phyloP scores from a whole-genome alignment of 2,329 filamentous ascomycete species.

The Curvularia lunata region DNA sequence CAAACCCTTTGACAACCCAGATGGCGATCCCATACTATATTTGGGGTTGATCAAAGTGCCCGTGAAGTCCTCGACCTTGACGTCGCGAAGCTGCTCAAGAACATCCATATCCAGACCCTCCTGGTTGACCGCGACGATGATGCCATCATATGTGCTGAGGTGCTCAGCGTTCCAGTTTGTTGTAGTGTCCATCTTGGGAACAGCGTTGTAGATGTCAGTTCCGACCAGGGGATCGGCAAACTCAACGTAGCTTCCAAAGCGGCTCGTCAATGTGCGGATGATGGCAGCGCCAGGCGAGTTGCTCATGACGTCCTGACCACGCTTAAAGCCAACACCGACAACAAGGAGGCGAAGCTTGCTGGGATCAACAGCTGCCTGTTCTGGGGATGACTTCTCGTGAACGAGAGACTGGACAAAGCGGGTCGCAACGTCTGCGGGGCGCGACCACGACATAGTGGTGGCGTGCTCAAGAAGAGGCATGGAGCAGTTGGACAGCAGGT shows the following conservation, averaged over 20 bases:
- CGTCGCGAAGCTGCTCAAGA: conserved; percentile 43
- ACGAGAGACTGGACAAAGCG: conserved; percentile 14
- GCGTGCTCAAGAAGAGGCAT: conserved; percentile 58
- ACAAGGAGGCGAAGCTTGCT: conserved; percentile 57
- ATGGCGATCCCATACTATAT: conserved; percentile 1
- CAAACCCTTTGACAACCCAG: conserved; percentile 2
- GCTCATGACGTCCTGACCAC: conserved; percentile 55
- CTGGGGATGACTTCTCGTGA: neutral
- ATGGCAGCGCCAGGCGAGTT: conserved; percentile 58
- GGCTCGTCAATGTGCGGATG: conserved; percentile 44
- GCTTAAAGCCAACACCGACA: conserved; percentile 59
- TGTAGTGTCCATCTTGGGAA: conserved; percentile 48
- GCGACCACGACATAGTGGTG: conserved; percentile 53
- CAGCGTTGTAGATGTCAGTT: conserved; percentile 52
- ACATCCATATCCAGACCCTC: conserved; percentile 53
- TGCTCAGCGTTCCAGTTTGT: conserved; percentile 48
- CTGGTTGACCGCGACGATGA: conserved; percentile 56
- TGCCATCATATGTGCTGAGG: conserved; percentile 53
- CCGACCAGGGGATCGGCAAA: conserved; percentile 56
- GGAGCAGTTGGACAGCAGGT: conserved; percentile 56
- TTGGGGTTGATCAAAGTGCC: conserved; percentile 1
- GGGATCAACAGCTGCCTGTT: conserved; percentile 1
- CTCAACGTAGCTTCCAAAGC: conserved; percentile 49
- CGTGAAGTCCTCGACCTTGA: conserved; percentile 42
- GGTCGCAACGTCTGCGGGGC: conserved; percentile 48